Conservation (phyloP, 2,329 filamentous ascomycete genomes). For the Stachybotrys echinatus region DNA sequence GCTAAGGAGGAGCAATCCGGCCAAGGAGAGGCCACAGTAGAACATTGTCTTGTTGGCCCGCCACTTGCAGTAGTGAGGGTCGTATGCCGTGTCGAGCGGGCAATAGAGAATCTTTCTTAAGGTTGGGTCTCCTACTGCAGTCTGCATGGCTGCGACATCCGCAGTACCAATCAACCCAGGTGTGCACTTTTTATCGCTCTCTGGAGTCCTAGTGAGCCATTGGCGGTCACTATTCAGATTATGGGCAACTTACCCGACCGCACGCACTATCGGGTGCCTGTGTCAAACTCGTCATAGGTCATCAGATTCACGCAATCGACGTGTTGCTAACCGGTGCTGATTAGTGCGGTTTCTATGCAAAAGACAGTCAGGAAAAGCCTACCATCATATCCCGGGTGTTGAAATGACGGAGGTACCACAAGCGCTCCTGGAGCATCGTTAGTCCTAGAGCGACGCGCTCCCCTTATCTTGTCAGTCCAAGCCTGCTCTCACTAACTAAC, state of each 20-base stretch:
- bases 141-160: not conserved
- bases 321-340: not conserved
- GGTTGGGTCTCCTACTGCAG: not conserved
- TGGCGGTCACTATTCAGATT: not conserved
- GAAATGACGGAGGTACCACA: slow-evolving; percentile 13
- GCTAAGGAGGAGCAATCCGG: not conserved
- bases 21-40: not conserved
- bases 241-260: not conserved
- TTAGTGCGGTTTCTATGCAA: not conserved
- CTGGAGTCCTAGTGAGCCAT: not conserved
- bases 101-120: not conserved
- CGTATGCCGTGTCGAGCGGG: not conserved
- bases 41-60: not conserved
- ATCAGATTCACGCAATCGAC: not conserved
- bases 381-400: slow-evolving; percentile 18
- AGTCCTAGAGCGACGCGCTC: too few relatives aligned
- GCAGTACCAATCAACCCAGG: not conserved
- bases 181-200: not conserved
- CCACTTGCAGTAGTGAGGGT: not conserved
- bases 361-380: not conserved
- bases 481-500: too few relatives aligned
- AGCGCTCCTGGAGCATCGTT: too few relatives aligned
- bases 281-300: not conserved
- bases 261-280: not conserved
- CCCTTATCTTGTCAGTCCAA: too few relatives aligned